A percentile compares a stretch with the other conserved stretches of the same genome.
Conservation (phyloP, 2,329 filamentous ascomycete species). For the Penicillium brevicompactum region DNA sequence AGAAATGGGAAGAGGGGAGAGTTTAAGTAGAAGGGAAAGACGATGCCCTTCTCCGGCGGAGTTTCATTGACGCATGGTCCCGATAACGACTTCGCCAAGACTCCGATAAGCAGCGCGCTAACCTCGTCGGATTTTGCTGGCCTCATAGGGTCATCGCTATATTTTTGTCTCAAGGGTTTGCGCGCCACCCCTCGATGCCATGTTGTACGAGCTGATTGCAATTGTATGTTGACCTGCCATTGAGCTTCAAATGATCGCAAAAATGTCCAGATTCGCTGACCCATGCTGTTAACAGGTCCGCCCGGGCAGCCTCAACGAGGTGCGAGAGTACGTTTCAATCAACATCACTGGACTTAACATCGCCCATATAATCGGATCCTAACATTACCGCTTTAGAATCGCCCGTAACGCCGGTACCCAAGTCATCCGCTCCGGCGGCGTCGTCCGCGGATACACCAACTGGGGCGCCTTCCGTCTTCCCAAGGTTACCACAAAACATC, state of each 20-base stretch:
- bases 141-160: constrained; percentile 17
- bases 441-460: constrained; percentile 89
- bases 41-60: constrained; percentile 29
- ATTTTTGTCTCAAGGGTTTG: constrained; percentile 19
- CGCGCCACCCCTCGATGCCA: constrained; percentile 45
- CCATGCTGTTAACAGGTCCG: constrained; percentile 67
- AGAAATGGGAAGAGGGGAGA: constrained; percentile 22
- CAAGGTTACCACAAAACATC: constrained; percentile 74
- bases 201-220: constrained; percentile 98
- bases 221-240: constrained; percentile 66
- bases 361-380: constrained; percentile 3
- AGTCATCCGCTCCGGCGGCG: constrained; percentile 80
- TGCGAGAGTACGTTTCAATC: constrained; percentile 76
- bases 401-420: constrained; percentile 80
- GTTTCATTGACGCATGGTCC: constrained; percentile 14
- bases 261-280: constrained; percentile 16
- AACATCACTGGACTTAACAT: constrained; percentile 6
- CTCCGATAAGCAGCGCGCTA: constrained; percentile 28
- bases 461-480: constrained; percentile 93
- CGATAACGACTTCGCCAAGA: constrained; percentile 33
- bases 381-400: constrained; percentile 62
- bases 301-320: constrained; percentile 83
- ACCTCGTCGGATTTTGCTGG: constrained; percentile 30
- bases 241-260: background rate
- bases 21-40: constrained; percentile 31